Base-by-base conservation (phyloP, 306 rosid genomes). In the Cicer bijugum region DNA sequence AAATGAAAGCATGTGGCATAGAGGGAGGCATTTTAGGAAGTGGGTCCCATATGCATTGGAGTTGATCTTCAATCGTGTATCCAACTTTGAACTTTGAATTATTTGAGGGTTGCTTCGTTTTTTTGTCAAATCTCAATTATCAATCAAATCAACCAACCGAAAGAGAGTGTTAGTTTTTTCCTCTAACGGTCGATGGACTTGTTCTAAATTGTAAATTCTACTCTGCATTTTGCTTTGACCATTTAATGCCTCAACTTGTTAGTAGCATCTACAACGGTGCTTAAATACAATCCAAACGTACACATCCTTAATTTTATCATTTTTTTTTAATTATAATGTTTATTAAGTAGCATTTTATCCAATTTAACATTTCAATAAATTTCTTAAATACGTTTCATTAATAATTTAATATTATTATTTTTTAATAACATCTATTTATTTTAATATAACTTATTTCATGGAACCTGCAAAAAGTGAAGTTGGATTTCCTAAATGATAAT, bases 71-170 rank as follows among this genome's bases (percentile, higher is more conserved):
- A 12, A 60, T 61, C 4, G 50, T 70, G 72, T 71, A 63, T 53
- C 67, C 61, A 80, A 57, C 58, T 80, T 80, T 74, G 75, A 80
- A 57, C 58, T 80, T 80, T 74, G 75, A 80, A 74, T 74, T 67
- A 39, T 37, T 55, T 12, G 60, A 8, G 71, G 12, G 15, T 23
- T 66, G 48, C 43, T 80, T 48, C 8, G 7, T 43, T 74, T 43
- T 74, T 72, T 80, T 28, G 76, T 74, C 80, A 74, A 80, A 50
- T 72, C 46, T 55, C 10, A 73, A 66, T n/a, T 20, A 10, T 46
- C 33, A 23, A 23, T 23, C 3, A 23, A 71, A 78, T 45, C 59
- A 57, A 45, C 83, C 77, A 75, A 75, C 77, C 74, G 55, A 69
- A 80, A 68, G 72, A 35, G 64, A 61, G 6, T 59, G 76, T 66